Evolutionary conservation across 192 early-diverging fungal species (phyloP).

Genomic region (Coemansia sp.): DNA sequence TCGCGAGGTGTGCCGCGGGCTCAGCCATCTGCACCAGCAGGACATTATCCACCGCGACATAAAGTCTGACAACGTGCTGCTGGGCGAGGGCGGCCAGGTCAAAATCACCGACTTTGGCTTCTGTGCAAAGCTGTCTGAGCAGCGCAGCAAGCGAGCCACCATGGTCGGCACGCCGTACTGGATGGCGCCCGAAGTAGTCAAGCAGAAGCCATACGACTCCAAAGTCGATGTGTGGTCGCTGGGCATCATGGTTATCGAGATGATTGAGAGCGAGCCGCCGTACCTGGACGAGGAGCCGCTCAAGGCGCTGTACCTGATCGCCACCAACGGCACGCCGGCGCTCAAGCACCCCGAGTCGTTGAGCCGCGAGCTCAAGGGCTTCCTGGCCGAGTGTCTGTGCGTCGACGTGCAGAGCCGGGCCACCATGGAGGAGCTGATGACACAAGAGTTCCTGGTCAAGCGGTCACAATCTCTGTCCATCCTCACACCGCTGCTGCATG

Average conservation of each 20-base stretch:
- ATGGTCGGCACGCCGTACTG: slow-evolving; percentile 91
- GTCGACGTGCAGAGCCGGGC: slow-evolving; percentile 85
- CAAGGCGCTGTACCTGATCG: slow-evolving; percentile 93
- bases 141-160: slow-evolving; percentile 79
- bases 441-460: slow-evolving; percentile 64
- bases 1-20: slow-evolving; percentile 76
- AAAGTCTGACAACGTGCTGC: slow-evolving; percentile 85
- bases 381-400: slow-evolving; percentile 83
- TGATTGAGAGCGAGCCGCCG: slow-evolving; percentile 96
- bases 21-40: slow-evolving; percentile 76
- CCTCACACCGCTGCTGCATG: slow-evolving; percentile 35
- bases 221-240: slow-evolving; percentile 91
- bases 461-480: slow-evolving; percentile 35
- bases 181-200: slow-evolving; percentile 85
- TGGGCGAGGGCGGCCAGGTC: slow-evolving; percentile 77
- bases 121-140: slow-evolving; percentile 86
- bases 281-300: slow-evolving; percentile 94
- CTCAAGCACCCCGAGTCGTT: slow-evolving; percentile 83
- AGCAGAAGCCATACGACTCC: slow-evolving; percentile 74
- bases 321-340: slow-evolving; percentile 93
- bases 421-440: slow-evolving; percentile 71
- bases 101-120: slow-evolving; percentile 96
- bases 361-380: slow-evolving; percentile 76
- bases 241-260: slow-evolving; percentile 97
- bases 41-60: slow-evolving; percentile 92